Conservation (phyloP, 2,329 filamentous ascomycete genomes). For the Neonectria coccinea region DNA sequence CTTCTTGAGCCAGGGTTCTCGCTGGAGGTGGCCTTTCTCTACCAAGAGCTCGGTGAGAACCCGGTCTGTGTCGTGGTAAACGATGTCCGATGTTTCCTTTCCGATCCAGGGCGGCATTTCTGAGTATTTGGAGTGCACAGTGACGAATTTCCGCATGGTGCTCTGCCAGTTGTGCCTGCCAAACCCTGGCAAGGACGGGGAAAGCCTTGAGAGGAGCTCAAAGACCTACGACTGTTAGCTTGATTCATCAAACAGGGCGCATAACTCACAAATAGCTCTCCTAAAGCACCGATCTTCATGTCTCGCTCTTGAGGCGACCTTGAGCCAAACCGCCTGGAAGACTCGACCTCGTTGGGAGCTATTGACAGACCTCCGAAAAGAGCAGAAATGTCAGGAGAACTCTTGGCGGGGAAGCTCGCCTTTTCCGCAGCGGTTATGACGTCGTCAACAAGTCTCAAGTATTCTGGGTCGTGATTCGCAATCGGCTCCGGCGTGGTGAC, state of each 20-base stretch:
- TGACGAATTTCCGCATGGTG: neutral
- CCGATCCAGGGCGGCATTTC: neutral
- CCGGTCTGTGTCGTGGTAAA: slow-evolving; percentile 54
- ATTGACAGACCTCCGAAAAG: slow-evolving; percentile 29
- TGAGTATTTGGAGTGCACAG: neutral
- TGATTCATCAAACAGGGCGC: neutral
- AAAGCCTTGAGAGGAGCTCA: slow-evolving; percentile 51
- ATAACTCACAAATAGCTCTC: slow-evolving; percentile 37
- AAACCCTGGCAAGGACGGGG: slow-evolving; percentile 19
- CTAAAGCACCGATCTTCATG: slow-evolving; percentile 34
- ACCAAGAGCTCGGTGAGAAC: slow-evolving; percentile 51
- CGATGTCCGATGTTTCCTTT: slow-evolving; percentile 57
- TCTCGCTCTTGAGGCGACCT: slow-evolving; percentile 28
- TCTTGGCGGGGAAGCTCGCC: neutral
- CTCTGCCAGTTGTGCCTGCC: neutral
- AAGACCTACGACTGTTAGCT: slow-evolving; percentile 51
- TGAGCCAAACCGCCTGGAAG: slow-evolving; percentile 20
- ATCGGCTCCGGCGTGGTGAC: neutral
- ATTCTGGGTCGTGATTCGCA: slow-evolving; percentile 28
- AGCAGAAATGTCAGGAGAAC: slow-evolving; percentile 11
- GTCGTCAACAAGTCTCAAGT: slow-evolving; percentile 24
- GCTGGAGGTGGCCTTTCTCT: slow-evolving; percentile 48
- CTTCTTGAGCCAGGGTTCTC: slow-evolving; percentile 41
- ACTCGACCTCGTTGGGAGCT: slow-evolving; percentile 19
- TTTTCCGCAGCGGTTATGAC: slow-evolving; percentile 22